Conservation (phyloP, 2,329 filamentous ascomycete genomes). For the Aquanectria penicillioides region DNA sequence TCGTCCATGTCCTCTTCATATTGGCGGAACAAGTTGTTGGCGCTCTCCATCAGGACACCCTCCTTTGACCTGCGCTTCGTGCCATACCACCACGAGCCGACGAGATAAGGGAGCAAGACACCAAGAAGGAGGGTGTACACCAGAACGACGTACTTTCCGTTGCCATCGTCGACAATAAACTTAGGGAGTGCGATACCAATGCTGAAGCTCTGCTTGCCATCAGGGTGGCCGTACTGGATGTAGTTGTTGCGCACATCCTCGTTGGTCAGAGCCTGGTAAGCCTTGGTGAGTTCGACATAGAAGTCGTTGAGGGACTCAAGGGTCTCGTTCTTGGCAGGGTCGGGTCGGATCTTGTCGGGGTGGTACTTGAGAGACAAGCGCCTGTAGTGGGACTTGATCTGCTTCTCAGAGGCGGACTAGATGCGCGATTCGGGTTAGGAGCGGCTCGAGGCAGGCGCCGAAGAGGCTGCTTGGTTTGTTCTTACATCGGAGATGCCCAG, state of each 20-base stretch:
- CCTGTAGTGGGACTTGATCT: conserved; percentile 93
- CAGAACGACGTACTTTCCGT: conserved; percentile 93
- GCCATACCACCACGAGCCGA: conserved; percentile 99
- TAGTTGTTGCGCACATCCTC: conserved; percentile 98
- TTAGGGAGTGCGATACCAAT: conserved; percentile 96
- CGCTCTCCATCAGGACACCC: conserved; percentile 90
- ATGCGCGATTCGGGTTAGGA: conserved; percentile 22
- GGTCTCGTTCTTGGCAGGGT: conserved; percentile 89
- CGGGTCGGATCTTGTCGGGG: conserved; percentile 90
- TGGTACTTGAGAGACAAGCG: conserved; percentile 86
- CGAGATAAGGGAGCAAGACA: conserved; percentile 89
- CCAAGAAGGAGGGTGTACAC: conserved; percentile 90
- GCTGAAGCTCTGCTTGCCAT: conserved; percentile 97
- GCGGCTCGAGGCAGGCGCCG: background rate
- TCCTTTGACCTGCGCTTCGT: conserved; percentile 94
- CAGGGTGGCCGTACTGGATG: conserved; percentile 93
- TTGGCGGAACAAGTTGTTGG: conserved; percentile 93
- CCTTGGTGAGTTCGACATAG: conserved; percentile 96
- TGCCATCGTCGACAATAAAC: conserved; percentile 91
- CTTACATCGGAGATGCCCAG: conserved; percentile 83
- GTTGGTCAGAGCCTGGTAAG: conserved; percentile 96
- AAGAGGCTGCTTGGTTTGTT: conserved; percentile 4
- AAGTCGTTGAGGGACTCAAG: conserved; percentile 82
- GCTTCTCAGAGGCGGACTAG: conserved; percentile 83
- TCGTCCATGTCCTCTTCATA: conserved; percentile 87